Evolutionary conservation across 31 red algal genomes (phyloP), one percentile per base, ranked within the genome.

Genomic region (Bonnemaisonia californica): DNA sequence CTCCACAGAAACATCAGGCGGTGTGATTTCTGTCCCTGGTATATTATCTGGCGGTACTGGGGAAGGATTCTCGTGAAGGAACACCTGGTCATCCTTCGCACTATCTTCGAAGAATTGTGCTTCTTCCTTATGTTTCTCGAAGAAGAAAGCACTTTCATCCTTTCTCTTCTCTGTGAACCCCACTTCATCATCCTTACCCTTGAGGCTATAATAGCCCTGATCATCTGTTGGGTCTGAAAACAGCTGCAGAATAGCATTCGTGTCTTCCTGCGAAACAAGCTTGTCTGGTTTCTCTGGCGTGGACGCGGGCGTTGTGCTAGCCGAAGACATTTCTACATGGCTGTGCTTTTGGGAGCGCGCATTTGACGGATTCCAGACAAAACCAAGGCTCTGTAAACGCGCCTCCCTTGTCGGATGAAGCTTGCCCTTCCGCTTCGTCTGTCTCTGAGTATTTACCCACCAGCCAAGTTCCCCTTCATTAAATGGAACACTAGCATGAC

Each of bases 381-480:
- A 94, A n/a, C 80, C 91, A 12, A 89, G 66, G 33, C 57, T 39
- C 22, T 89, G 41, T 1, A 94, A 37, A 4, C 74, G 84, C 4
- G 61, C 41, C 60, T 94, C 81, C 2, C 91, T 48, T 19, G 62
- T 76, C n/a, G 73, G 73, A 41, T 62, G 76, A 4, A 94, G 71
- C 69, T 94, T 94, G n/a, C 80, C 85, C 69, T 94, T 94, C 29
- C 80, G 57, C 64, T 89, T 87, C 41, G 76, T 71, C 61, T 88
- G 91, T 12, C 84, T 76, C 33, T 88, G 91, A 32, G 91, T 94
- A 54, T 94, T 94, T 37, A 88, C 84, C 91, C 91, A 94, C 91
- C 91, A 94, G 12, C 91, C 91, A 34, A 94, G 81, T 40, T 89
- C 85, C n/a, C 91, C 91, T 57, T 94, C 91, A 59, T 94, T 94